phyloP scores from a whole-genome alignment of 1,139 yeast genomes.

The Hanseniaspora sp. region DNA sequence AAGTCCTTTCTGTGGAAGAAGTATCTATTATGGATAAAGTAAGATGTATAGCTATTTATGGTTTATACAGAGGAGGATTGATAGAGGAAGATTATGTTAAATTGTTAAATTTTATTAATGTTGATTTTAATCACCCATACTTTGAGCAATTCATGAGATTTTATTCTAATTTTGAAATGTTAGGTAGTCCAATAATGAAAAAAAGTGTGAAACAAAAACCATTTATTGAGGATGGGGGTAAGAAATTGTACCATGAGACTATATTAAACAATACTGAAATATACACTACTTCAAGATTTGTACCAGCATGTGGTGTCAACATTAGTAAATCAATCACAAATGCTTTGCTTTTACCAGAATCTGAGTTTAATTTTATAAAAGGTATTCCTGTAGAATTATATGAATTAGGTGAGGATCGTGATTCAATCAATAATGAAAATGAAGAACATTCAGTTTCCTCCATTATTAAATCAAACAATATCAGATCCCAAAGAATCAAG shows the following conservation, averaged over 20 bases:
- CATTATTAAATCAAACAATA: slow-evolving; percentile 32
- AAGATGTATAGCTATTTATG: slow-evolving; percentile 66
- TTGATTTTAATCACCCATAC: slow-evolving; percentile 43
- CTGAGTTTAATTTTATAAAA: slow-evolving; percentile 64
- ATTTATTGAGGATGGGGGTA: not conserved
- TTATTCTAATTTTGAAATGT: slow-evolving; percentile 50
- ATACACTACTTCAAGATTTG: slow-evolving; percentile 65
- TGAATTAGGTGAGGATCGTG: slow-evolving; percentile 33
- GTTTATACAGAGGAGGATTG: slow-evolving; percentile 75
- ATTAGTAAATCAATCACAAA: slow-evolving; percentile 36
- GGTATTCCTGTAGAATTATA: slow-evolving; percentile 51
- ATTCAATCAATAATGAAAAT: slow-evolving; percentile 26
- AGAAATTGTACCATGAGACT: slow-evolving; percentile 39
- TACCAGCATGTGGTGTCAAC: slow-evolving; percentile 56
- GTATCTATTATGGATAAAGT: slow-evolving; percentile 54
- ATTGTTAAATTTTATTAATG: slow-evolving; percentile 57
- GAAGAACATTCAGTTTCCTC: slow-evolving; percentile 28
- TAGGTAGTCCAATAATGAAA: slow-evolving; percentile 45
- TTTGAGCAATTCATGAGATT: slow-evolving; percentile 40
- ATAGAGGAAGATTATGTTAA: slow-evolving; percentile 64
- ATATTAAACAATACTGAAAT: slow-evolving; percentile 48
- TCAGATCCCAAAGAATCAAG: slow-evolving; percentile 63
- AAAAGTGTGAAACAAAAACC: slow-evolving; percentile 30
- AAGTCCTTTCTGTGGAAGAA: slow-evolving; percentile 43
- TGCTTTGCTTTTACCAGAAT: slow-evolving; percentile 31